Base-by-base conservation (phyloP, 495 filamentous ascomycete species). In the Rostrohypoxylon terebratum region DNA sequence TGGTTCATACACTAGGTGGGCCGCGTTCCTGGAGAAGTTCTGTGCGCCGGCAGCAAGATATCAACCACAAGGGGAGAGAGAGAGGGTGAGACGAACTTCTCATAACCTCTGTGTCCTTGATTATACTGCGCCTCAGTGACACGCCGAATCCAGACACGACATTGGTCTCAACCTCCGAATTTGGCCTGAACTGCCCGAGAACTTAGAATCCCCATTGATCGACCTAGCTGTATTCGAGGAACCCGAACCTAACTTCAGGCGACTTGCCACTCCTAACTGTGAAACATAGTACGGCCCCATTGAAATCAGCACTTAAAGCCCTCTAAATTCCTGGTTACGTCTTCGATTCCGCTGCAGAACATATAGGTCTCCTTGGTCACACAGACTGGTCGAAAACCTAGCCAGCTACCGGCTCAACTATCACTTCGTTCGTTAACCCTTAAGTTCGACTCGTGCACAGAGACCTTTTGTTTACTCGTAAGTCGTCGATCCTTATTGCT, bases 11-110 rank as follows among this genome's bases (percentile, higher is more conserved):
- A 64, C 31, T 6, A 59, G 50, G 68, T 55, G 61, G 63, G 42
- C 51, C 57, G 48, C 38, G 55, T 66, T 1, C 31, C 47, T 58
- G 58, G 44, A 53, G 38, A 34, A 63, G 69, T 63, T 67, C 69
- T 71, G 61, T 71, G 68, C 61, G 68, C 54, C 18, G 44, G 55
- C 61, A 42, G 48, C 51, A 58, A 55, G 38, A 34, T 44, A 66
- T 21, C 28, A 28, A 28, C 28, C 40, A 1, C 18, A 42, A 23
- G 40, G 48, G 48, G 33, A 50, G 20, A 53, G 48, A 40, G 28
- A 18, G 20, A n/a, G 62, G n/a, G 48, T 66, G 54, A 60, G 34
- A 53, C 67, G 25, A 23, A 18, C 50, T 40, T 31, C 23, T 60
- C 16, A 59, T 45, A 34, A 28, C 53, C 31, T 55, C 21, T 45